Evolutionary conservation across 345 rosid species (phyloP), one percentile per base, ranked within the genome.

Genomic region (Pugionium cornutum): DNA sequence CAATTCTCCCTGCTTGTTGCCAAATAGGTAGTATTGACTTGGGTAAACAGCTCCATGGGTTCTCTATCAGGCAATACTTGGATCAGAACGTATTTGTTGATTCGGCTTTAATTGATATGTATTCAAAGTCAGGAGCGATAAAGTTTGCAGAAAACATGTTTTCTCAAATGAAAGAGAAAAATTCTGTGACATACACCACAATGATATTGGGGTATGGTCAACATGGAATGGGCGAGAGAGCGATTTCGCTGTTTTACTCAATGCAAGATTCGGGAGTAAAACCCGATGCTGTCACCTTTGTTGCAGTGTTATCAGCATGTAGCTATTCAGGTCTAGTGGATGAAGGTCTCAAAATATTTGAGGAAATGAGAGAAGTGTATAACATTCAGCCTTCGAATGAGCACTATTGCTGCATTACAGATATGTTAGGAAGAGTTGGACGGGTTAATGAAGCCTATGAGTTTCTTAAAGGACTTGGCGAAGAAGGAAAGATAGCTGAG

Each of bases 401-500:
- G 81, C 92, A 92, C 58, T 83, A 79, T 50, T 87, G 98, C 66
- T 92, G 98, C 64, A 72, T 92, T 53, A 80, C 82, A 48, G 95
- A 92, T 69, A 89, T 92, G 96, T 76, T 89, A 52, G 96, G 96
- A 46, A 87, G 94, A 79, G 86, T 72, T 44, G 98, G 98, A 18
- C 83, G 82, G 60, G 88, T 89, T 53, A 56, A 58, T 37, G 92
- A 92, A 77, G 98, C 98, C n/a, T 84, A 76, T 28, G 83, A 89
- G 66, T 92, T 87, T 75, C 81, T 92, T 42, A 59, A 75, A 61
- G 83, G 70, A 56, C 74, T 89, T 75, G 92, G 91, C 57, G 89
- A 87, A 71, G 77, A 80, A 53, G 95, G 89, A 25, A 79, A 83
- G 58, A 69, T 78, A 34, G 49, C 78, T 75, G 92, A 86, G 82